Evolutionary conservation across 192 early-diverging fungal genomes (phyloP).

Genomic region (Mortierella claussenii): DNA sequence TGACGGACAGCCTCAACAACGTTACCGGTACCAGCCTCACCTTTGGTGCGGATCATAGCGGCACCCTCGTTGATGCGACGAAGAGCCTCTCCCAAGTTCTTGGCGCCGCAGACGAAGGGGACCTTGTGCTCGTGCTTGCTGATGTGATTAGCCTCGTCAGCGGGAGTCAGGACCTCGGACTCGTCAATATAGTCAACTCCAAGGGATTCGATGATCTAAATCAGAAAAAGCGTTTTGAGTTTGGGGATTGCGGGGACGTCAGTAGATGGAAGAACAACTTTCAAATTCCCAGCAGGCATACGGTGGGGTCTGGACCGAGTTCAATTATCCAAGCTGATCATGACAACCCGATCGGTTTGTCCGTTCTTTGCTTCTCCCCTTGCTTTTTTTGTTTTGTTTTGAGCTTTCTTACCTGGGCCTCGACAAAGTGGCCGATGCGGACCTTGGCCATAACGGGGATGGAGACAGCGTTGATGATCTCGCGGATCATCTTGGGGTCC

Average conservation of each 20-base stretch:
- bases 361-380: too few species aligned
- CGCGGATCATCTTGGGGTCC: conserved; percentile 97
- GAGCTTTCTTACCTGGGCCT: conserved; percentile 77
- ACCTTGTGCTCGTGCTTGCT: conserved; percentile 93
- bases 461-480: conserved; percentile 93
- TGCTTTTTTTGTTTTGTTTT: too few species aligned
- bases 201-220: conserved; percentile 86
- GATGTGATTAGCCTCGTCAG: conserved; percentile 97
- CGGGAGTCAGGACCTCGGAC: conserved; percentile 94
- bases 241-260: too few species aligned
- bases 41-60: conserved; percentile 98
- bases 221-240: too few species aligned
- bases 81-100: conserved; percentile 98
- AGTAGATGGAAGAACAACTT: too few species aligned
- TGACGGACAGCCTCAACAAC: conserved; percentile 98
- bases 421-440: conserved; percentile 98
- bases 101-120: conserved; percentile 96
- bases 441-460: conserved; percentile 99
- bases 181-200: conserved; percentile 98
- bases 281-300: too few species aligned
- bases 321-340: too few species aligned
- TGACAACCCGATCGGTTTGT: too few species aligned
- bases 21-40: conserved; percentile 98
- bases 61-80: conserved; percentile 97
- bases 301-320: too few species aligned